Percentiles rank a stretch among this genome's conserved stretches.
Evolutionary conservation across 352 stramenopile species (phyloP).

Genomic region (Peronosclerospora sorghi): DNA sequence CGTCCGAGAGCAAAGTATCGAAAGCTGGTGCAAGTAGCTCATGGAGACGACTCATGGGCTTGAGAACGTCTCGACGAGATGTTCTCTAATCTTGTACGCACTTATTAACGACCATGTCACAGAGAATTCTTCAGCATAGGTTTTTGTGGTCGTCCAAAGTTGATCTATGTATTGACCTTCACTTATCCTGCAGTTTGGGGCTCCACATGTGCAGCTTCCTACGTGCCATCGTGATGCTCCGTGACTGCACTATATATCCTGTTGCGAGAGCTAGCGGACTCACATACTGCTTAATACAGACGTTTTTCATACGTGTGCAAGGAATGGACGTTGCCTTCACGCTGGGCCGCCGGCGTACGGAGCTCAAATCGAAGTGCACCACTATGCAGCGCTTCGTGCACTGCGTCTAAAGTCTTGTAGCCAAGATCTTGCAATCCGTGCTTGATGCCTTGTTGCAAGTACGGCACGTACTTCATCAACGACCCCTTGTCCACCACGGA

Average conservation of each 20-base stretch:
- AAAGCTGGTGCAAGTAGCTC: constrained; percentile 43
- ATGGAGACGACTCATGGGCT: constrained; percentile 49
- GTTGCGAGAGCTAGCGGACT: no score
- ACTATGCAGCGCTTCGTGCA: constrained; percentile 74
- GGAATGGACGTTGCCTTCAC: constrained; percentile 97
- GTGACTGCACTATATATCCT: constrained; percentile 36
- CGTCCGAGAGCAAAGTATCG: constrained; percentile 6
- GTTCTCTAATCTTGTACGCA: constrained; percentile 43
- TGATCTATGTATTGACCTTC: constrained; percentile 26
- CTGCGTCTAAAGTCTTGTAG: constrained; percentile 81
- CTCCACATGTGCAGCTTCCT: constrained; percentile 6
- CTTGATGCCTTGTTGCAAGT: constrained; percentile 96
- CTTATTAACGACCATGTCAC: no score
- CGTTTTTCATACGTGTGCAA: constrained; percentile 96
- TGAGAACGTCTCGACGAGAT: constrained; percentile 41
- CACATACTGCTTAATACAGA: constrained; percentile 60
- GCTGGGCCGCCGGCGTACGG: constrained; percentile 96
- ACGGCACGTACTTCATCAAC: constrained; percentile 97
- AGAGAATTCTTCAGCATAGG: no score
- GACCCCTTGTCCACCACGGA: constrained; percentile 99
- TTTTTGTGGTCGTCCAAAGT: no score
- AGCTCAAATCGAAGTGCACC: constrained; percentile 94
- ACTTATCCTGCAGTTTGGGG: constrained; percentile 32
- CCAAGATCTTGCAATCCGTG: constrained; percentile 98
- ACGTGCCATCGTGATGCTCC: constrained; percentile 20